Base-by-base conservation (phyloP, 2,329 filamentous ascomycete genomes). In the Botrytis hyacinthi region DNA sequence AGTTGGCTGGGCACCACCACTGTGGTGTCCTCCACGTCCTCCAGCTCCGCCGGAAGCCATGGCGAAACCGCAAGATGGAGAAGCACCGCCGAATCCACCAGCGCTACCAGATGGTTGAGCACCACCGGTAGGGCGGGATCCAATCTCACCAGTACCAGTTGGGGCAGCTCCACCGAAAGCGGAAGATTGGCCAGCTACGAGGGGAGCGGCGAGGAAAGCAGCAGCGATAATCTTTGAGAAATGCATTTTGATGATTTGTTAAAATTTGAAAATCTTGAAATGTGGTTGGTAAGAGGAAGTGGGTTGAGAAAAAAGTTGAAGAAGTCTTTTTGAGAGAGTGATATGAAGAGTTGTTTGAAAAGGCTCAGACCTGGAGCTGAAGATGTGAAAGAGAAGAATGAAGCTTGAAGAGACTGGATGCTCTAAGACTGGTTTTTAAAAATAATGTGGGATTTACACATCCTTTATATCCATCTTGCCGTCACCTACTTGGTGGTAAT, bases 311-410 rank as follows among this genome's bases (percentile, higher is more conserved):
- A 44, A 59, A 72, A 29, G 20, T 72, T 44, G 29, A 66, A 59
- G 29, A 67, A 18, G 46, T 37, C 26, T 20, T 46, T 29, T 67
- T 26, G 20, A 66, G 70, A 61, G 68, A 22, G 29, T 72, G 70
- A 59, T 66, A 16, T 65, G 70, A 66, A 66, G 26, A 42, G 59
- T 65, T 42, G 46, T 46, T 62, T 62, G 37, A 40, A 61, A 65
- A 67, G 63, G 70, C 61, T 72, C 70, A 57, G 61, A 67, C 70
- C 70, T 66, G 70, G 70, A 72, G 61, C 70, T 67, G 20, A 59
- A 67, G 26, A 57, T 48, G 32, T 66, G 29, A 40, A 72, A 66
- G 12, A 26, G 62, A 66, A 59, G 62, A 66, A 48, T 35, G 42
- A 51, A 66, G 44, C 63, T 66, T 70, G 57, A 59, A 72, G 67